A percentile compares a stretch with the other conserved stretches of the same genome.
Conservation (phyloP, 2,329 filamentous ascomycete species). For the Neodidymelliopsis sp. region DNA sequence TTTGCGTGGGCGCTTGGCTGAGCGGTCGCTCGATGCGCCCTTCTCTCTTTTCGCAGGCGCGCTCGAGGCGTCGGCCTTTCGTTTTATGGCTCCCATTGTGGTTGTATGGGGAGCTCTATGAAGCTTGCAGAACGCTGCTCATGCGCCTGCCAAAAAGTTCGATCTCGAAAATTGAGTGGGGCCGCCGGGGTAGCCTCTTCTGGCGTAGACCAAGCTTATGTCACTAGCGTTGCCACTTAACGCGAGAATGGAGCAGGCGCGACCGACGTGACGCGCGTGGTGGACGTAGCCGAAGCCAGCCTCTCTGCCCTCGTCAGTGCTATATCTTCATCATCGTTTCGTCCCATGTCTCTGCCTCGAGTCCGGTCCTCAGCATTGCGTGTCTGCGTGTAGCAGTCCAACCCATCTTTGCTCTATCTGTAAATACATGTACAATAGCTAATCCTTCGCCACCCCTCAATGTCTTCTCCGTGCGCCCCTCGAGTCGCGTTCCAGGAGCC, state of each 20-base stretch:
- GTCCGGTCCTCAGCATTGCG: slow-evolving; percentile 3
- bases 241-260: slow-evolving; percentile 5
- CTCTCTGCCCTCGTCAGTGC: slow-evolving; percentile 21
- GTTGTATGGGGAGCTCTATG: slow-evolving; percentile 14
- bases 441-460: slow-evolving; percentile 14
- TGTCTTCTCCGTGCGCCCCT: slow-evolving; percentile 39
- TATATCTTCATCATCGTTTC: slow-evolving; percentile 18
- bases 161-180: slow-evolving; percentile 28
- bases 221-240: slow-evolving; percentile 24
- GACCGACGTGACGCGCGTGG: slow-evolving; percentile 16
- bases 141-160: slow-evolving; percentile 27
- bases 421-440: slow-evolving; percentile 8
- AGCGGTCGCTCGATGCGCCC: slow-evolving; percentile 36
- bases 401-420: background rate
- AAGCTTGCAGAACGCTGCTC: slow-evolving; percentile 20
- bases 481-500: slow-evolving; percentile 39
- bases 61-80: slow-evolving; percentile 52
- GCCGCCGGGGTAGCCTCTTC: background rate
- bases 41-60: slow-evolving; percentile 43
- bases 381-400: slow-evolving; percentile 5
- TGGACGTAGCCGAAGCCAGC: slow-evolving; percentile 25
- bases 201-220: background rate
- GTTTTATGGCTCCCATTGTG: slow-evolving; percentile 56
- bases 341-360: slow-evolving; percentile 11
- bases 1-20: slow-evolving; percentile 49